phyloP scores from a whole-genome alignment of 768 basidiomycete genomes.

The Termitomyces bulborhizus region DNA sequence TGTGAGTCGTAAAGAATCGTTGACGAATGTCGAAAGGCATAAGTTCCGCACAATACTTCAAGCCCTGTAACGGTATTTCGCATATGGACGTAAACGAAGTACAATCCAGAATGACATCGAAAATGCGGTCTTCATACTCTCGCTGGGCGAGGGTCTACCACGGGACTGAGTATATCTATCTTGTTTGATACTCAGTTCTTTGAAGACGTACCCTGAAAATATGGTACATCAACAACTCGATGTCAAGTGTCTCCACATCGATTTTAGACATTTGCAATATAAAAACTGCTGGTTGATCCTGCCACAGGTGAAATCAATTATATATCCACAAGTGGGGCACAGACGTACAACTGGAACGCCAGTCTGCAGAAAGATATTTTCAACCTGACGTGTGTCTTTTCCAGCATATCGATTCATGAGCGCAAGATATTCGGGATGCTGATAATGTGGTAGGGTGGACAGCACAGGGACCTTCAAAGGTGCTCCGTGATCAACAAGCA shows the following conservation, averaged over 20 bases:
- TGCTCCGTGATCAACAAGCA: slow-evolving; percentile 73
- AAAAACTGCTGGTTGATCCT: slow-evolving; percentile 51
- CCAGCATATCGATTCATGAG: slow-evolving; percentile 61
- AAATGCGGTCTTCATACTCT: slow-evolving; percentile 40
- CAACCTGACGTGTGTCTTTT: slow-evolving; percentile 54
- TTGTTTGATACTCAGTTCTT: not conserved
- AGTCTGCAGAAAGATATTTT: slow-evolving; percentile 60
- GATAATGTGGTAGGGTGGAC: slow-evolving; percentile 37
- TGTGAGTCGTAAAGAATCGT: slow-evolving; percentile 55
- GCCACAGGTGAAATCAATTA: not conserved
- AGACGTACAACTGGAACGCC: slow-evolving; percentile 36
- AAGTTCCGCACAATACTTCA: slow-evolving; percentile 72
- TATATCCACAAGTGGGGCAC: not conserved
- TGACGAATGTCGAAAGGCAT: slow-evolving; percentile 64
- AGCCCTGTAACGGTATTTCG: slow-evolving; percentile 76
- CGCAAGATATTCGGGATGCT: slow-evolving; percentile 62
- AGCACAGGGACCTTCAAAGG: slow-evolving; percentile 61
- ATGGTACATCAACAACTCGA: slow-evolving; percentile 72
- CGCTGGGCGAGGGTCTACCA: slow-evolving; percentile 46
- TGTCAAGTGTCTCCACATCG: slow-evolving; percentile 74
- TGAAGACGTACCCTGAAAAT: slow-evolving; percentile 56
- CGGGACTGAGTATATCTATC: not conserved
- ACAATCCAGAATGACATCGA: slow-evolving; percentile 78
- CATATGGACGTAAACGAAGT: slow-evolving; percentile 71
- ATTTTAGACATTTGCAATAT: slow-evolving; percentile 62